Percentiles rank a stretch among this genome's conserved stretches.
These are phyloP conservation scores for Colletotrichum higginsianum DNA, from an alignment of 2,329 filamentous ascomycete genomes.

Conservation along the genomic window DNA sequence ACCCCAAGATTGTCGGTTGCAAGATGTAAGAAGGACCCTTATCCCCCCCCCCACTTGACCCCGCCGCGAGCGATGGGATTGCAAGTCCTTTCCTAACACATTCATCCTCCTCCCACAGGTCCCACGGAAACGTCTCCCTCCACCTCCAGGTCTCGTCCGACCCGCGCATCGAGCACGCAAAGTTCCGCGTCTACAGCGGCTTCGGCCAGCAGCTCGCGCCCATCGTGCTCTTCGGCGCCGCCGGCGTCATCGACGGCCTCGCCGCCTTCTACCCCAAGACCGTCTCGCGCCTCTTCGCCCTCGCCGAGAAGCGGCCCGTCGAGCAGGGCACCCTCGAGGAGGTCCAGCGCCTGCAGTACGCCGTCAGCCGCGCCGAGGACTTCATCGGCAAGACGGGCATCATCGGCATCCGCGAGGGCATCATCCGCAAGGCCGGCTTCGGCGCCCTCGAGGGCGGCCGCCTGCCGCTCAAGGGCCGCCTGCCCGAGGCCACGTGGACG, in stretches of 20 bases:
- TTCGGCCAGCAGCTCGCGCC: constrained; percentile 78
- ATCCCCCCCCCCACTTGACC: too few relatives aligned
- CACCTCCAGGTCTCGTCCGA: constrained; percentile 75
- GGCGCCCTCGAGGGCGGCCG: constrained; percentile 72
- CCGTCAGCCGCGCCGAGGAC: constrained; percentile 73
- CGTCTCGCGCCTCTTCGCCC: constrained; percentile 69
- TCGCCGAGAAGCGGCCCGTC: constrained; percentile 54
- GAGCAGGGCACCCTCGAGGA: constrained; percentile 64
- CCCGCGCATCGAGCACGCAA: constrained; percentile 71
- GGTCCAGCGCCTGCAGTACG: constrained; percentile 72
- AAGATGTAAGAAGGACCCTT: constrained; percentile 63
- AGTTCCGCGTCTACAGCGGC: constrained; percentile 76
- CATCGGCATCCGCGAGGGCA: constrained; percentile 75
- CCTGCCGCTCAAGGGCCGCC: constrained; percentile 69
- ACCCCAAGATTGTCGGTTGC: constrained; percentile 77
- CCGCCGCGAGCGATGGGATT: too few relatives aligned
- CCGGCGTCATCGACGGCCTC: constrained; percentile 77
- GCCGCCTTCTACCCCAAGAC: constrained; percentile 76
- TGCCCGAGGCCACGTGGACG: constrained; percentile 66
- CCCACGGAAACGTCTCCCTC: constrained; percentile 75
- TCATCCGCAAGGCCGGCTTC: constrained; percentile 69
- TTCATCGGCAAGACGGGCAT: constrained; percentile 73
- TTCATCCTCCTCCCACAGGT: constrained; percentile 48
- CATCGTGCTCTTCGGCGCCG: constrained; percentile 73
- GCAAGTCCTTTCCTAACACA: background rate